Base-by-base conservation (phyloP, 306 rosid genomes). In the Cercis canadensis region DNA sequence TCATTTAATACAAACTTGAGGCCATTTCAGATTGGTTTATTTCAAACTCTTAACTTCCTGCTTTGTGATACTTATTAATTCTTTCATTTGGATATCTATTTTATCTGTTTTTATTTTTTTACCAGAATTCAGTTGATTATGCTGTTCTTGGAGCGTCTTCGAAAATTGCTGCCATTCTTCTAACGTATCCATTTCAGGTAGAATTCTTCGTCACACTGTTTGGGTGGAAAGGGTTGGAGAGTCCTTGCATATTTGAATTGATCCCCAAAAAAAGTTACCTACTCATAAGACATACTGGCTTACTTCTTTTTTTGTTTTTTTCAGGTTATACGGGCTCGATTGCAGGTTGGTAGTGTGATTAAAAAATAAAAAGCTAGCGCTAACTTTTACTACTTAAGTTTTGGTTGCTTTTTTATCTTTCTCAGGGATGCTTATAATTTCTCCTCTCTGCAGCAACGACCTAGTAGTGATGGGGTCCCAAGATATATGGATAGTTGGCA, bases 121-220 rank as follows among this genome's bases (percentile, higher is more conserved):
- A 64, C 11, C 87, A 91, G 99, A 94, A 87, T 83, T 91, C 99
- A 46, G 59, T 77, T 52, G 96, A 91, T 75, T 91, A 84, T 79
- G 97, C 95, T 73, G 85, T 83, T 81, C 88, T 94, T 57, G 97
- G 99, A 56, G 96, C 96, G 61, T 75, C 88, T 46, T 87, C 91
- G 16, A 87, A 87, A 82, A 45, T 83, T 54, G 81, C 72, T 54
- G 96, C 97, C 70, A 86, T 86, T 61, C 96, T 94, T 60, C 55
- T 91, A 53, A 87, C 96, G 32, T 91, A 94, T 81, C 99, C 97
- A 49, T 90, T 91, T 79, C 97, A 94, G 97, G 98, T 87, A 57
- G 49, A 54, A 41, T 37, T 59, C 50, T 64, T 32, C 46, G 40
- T 68, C 36, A 57, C 53, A 57, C 67, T 57, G 52, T 52, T 36